Evolutionary conservation across 2,329 filamentous ascomycete genomes (phyloP).

Genomic region (Pseudopithomyces chartarum): DNA sequence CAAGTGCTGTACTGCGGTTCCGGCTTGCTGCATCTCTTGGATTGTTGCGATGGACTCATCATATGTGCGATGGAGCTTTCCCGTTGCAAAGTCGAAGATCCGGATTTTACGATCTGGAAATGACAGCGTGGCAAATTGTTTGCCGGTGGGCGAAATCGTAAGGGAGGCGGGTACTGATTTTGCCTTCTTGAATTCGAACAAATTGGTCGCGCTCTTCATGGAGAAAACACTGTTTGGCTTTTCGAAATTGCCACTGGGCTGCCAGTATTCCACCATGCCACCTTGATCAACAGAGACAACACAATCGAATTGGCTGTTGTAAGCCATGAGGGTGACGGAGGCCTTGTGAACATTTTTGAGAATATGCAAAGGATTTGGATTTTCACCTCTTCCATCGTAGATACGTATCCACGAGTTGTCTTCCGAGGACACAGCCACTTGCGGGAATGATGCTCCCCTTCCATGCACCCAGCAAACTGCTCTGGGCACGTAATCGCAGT

Average conservation of each 20-base stretch:
- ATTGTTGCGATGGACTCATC: slow-evolving; percentile 91
- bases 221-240: slow-evolving; percentile 92
- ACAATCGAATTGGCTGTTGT: slow-evolving; percentile 87
- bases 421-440: slow-evolving; percentile 82
- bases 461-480: slow-evolving; percentile 89
- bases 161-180: slow-evolving; percentile 84
- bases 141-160: slow-evolving; percentile 82
- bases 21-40: slow-evolving; percentile 95
- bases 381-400: slow-evolving; percentile 89
- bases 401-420: slow-evolving; percentile 74
- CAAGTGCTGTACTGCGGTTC: slow-evolving; percentile 77
- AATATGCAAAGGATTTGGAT: slow-evolving; percentile 73
- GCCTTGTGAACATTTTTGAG: slow-evolving; percentile 80
- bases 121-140: slow-evolving; percentile 86
- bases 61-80: slow-evolving; percentile 88
- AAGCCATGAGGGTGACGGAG: slow-evolving; percentile 82
- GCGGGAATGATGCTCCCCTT: slow-evolving; percentile 82
- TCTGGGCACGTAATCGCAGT: slow-evolving; percentile 74
- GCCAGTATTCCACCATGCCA: slow-evolving; percentile 98
- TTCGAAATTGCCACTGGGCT: slow-evolving; percentile 77
- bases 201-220: slow-evolving; percentile 89
- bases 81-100: slow-evolving; percentile 88
- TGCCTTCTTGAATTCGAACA: slow-evolving; percentile 95
- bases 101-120: slow-evolving; percentile 93
- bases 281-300: slow-evolving; percentile 86